phyloP scores from a whole-genome alignment of 2,329 filamentous ascomycete genomes.

The Cordyceps farinosa region DNA sequence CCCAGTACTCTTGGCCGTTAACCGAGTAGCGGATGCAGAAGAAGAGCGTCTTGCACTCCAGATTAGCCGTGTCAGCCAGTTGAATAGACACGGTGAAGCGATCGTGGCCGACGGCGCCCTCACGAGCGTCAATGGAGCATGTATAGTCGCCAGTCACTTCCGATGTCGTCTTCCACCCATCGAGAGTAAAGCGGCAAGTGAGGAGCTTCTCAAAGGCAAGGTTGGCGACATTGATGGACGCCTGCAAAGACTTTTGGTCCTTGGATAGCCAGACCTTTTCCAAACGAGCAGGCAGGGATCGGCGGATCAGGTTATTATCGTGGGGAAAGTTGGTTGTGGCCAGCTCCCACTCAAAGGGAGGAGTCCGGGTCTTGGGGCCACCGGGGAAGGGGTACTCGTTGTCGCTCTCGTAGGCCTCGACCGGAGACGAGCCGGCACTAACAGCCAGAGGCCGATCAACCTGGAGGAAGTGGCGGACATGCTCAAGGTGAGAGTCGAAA shows the following conservation, averaged over 20 bases:
- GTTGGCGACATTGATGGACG: constrained; percentile 81
- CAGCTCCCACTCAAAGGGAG: constrained; percentile 82
- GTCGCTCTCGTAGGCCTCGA: constrained; percentile 83
- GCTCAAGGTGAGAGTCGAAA: constrained; percentile 94
- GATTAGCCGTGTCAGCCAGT: constrained; percentile 82
- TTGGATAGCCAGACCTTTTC: constrained; percentile 83
- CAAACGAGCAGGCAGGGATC: constrained; percentile 66
- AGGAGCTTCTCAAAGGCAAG: constrained; percentile 85
- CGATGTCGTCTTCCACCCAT: constrained; percentile 98
- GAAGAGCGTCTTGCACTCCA: constrained; percentile 89
- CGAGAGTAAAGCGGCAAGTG: constrained; percentile 89
- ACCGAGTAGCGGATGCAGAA: constrained; percentile 88
- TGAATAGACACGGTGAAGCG: constrained; percentile 94
- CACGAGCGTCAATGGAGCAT: constrained; percentile 68
- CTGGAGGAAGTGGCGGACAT: constrained; percentile 92
- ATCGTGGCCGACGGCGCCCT: constrained; percentile 67
- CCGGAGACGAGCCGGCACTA: constrained; percentile 88
- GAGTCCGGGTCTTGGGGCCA: constrained; percentile 43
- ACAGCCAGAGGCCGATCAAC: constrained; percentile 94
- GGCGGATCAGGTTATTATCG: constrained; percentile 53
- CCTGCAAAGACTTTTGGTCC: constrained; percentile 83
- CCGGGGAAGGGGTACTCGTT: constrained; percentile 79
- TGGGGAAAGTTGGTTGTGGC: constrained; percentile 76
- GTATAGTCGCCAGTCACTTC: constrained; percentile 88
- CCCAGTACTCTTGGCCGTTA: constrained; percentile 84